These are phyloP conservation scores for Omphalotus guepiniiformis DNA, from an alignment of 768 basidiomycete genomes.

Conservation along the genomic window DNA sequence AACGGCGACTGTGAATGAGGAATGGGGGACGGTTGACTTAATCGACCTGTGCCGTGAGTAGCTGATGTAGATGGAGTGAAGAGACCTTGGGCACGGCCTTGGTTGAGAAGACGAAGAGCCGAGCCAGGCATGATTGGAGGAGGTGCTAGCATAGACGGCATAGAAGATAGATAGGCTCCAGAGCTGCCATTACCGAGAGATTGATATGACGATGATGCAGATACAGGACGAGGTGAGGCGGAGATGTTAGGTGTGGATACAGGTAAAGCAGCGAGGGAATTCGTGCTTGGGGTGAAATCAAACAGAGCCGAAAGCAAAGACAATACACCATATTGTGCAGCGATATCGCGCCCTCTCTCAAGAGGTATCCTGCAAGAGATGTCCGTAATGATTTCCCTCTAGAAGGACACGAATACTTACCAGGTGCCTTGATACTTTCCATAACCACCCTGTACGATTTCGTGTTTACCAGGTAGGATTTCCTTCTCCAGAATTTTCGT, in stretches of 20 bases:
- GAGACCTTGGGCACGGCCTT: conserved; percentile 81
- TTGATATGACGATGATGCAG: conserved; percentile 64
- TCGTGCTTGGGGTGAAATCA: conserved; percentile 82
- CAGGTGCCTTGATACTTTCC: conserved; percentile 99
- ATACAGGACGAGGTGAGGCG: conserved; percentile 59
- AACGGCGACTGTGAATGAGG: conserved; percentile 42
- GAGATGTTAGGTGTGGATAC: conserved; percentile 41
- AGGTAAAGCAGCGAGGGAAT: conserved; percentile 66
- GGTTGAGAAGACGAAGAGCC: conserved; percentile 76
- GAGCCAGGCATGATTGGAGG: conserved; percentile 86
- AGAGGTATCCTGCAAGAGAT: conserved; percentile 78
- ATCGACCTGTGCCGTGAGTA: conserved; percentile 44
- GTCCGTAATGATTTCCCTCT: conserved; percentile 40
- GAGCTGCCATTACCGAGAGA: conserved; percentile 32
- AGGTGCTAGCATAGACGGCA: conserved; percentile 63
- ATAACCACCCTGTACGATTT: conserved; percentile 98
- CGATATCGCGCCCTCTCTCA: conserved; percentile 89
- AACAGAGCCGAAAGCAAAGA: conserved; percentile 86
- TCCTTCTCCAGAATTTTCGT: conserved; percentile 98
- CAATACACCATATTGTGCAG: conserved; percentile 87
- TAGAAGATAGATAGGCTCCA: conserved; percentile 38
- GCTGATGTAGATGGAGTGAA: conserved; percentile 82
- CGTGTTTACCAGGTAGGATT: conserved; percentile 90
- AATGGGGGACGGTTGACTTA: conserved; percentile 49
- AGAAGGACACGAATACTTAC: conserved; percentile 79